Evolutionary conservation across 441 rosid species (phyloP).

Genomic region (Adansonia grandidieri): DNA sequence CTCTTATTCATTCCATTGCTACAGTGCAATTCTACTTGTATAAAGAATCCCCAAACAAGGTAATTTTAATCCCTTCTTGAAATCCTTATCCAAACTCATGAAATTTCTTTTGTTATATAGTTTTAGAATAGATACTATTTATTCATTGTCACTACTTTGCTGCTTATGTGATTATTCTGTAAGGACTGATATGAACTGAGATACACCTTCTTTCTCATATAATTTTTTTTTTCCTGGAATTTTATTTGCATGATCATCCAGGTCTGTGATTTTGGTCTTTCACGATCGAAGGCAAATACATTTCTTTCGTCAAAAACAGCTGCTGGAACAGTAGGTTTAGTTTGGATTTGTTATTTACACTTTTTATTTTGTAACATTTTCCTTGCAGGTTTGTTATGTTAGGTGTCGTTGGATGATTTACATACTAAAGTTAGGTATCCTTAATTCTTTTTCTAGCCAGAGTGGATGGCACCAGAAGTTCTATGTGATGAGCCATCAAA

Average conservation of each 20-base stretch:
- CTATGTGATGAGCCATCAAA: constrained; percentile 49
- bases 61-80: neutral
- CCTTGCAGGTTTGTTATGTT: neutral
- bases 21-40: neutral
- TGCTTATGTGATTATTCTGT: constrained; percentile 7
- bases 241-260: constrained; percentile 30
- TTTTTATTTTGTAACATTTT: neutral
- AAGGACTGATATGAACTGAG: neutral
- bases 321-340: constrained; percentile 52
- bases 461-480: constrained; percentile 64
- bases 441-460: constrained; percentile 40
- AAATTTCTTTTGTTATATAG: neutral
- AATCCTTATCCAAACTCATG: neutral
- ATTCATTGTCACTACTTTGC: neutral
- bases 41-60: neutral
- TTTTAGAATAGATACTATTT: constrained; percentile 7
- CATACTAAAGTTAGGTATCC: constrained; percentile 7
- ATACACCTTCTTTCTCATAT: neutral
- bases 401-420: neutral
- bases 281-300: constrained; percentile 50
- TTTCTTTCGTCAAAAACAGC: constrained; percentile 53
- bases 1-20: neutral
- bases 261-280: constrained; percentile 62
- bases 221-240: constrained; percentile 19
- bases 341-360: constrained; percentile 10